phyloP scores from a whole-genome alignment of 805 yeast species.

The Wickerhamiella brachini region DNA sequence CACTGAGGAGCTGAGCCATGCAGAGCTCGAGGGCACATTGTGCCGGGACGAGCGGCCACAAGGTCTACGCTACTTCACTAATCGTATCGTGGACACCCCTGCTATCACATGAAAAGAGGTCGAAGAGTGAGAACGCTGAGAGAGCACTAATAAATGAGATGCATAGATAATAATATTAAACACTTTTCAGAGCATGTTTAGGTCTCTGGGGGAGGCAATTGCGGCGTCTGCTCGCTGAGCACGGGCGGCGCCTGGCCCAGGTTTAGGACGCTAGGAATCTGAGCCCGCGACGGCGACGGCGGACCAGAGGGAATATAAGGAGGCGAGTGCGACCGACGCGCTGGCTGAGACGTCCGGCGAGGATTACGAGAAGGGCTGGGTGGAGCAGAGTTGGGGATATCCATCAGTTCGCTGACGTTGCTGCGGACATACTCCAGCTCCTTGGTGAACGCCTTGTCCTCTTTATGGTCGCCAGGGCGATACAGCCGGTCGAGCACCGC shows the following conservation, averaged over 20 bases:
- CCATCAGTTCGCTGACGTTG: constrained; percentile 39
- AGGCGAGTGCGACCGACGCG: constrained; percentile 15
- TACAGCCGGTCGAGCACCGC: constrained; percentile 50
- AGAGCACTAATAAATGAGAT: no score
- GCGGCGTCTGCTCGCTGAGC: constrained; percentile 3
- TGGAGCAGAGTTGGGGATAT: constrained; percentile 6
- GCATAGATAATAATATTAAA: not conserved
- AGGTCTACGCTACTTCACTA: constrained; percentile 51
- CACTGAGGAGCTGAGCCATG: constrained; percentile 46
- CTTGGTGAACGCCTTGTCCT: constrained; percentile 52
- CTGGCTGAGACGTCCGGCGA: constrained; percentile 1
- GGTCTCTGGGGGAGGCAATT: not conserved
- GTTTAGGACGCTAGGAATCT: constrained; percentile 5
- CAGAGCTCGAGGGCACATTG: constrained; percentile 42
- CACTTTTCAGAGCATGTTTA: not conserved
- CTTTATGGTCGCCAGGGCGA: constrained; percentile 29
- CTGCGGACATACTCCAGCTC: constrained; percentile 71
- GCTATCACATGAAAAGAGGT: no score
- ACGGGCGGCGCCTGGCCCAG: constrained; percentile 5
- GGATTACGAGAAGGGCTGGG: constrained; percentile 3
- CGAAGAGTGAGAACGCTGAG: no score
- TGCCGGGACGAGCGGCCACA: constrained; percentile 56
- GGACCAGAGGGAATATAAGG: constrained; percentile 5
- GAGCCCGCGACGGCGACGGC: constrained; percentile 15
- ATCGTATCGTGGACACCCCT: constrained; percentile 19